These are phyloP conservation scores for Ogataea pilisensis DNA, from an alignment of 805 yeast species.

Conservation along the genomic window DNA sequence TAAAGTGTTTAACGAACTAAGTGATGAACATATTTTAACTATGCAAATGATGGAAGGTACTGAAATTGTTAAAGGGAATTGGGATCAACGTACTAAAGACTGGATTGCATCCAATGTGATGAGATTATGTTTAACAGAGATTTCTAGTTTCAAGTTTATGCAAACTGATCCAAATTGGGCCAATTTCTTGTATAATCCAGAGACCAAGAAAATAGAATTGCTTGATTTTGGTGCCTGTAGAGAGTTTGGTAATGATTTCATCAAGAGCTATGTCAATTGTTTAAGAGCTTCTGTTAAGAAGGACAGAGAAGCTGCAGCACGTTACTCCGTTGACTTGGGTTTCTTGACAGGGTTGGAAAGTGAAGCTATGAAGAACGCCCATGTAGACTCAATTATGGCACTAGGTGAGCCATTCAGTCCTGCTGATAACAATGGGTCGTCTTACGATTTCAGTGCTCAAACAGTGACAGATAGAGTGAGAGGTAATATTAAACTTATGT, in stretches of 20 bases:
- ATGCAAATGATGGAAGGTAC: constrained; percentile 85
- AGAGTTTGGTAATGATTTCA: constrained; percentile 65
- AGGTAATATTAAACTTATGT: constrained; percentile 82
- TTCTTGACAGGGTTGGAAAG: constrained; percentile 91
- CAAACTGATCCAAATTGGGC: constrained; percentile 99
- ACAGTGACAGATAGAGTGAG: constrained; percentile 93
- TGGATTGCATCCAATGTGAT: constrained; percentile 83
- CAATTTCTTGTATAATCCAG: constrained; percentile 77
- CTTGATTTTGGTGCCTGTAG: constrained; percentile 96
- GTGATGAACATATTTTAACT: constrained; percentile 80
- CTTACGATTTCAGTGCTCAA: constrained; percentile 74
- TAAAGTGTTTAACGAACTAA: constrained; percentile 66
- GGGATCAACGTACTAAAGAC: constrained; percentile 69
- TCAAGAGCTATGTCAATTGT: constrained; percentile 61
- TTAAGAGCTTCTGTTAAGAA: constrained; percentile 69
- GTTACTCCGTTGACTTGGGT: constrained; percentile 70
- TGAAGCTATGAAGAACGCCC: constrained; percentile 83
- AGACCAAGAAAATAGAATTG: constrained; percentile 72
- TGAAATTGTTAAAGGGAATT: constrained; percentile 73
- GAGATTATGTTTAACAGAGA: constrained; percentile 82
- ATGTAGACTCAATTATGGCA: constrained; percentile 83
- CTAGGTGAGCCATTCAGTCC: constrained; percentile 89
- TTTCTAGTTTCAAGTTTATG: constrained; percentile 84
- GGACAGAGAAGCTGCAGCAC: constrained; percentile 61
- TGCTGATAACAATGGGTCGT: constrained; percentile 39